A percentile compares a stretch with the other conserved stretches of the same genome.
phyloP scores from a whole-genome alignment of 2,329 filamentous ascomycete genomes.

The Akanthomyces uredinophilus region DNA sequence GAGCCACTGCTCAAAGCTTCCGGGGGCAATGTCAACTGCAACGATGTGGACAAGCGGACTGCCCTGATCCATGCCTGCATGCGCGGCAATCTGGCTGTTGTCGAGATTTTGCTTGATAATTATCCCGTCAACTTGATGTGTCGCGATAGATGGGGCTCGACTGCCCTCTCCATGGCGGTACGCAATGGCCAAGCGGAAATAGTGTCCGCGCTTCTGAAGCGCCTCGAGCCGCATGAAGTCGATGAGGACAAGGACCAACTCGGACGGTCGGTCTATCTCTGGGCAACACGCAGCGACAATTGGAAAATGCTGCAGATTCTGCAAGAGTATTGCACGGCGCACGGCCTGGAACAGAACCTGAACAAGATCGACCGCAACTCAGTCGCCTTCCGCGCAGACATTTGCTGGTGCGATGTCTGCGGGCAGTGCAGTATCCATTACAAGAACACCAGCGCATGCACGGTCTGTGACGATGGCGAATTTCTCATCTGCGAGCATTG shows the following conservation, averaged over 20 bases:
- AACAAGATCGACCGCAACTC: neutral
- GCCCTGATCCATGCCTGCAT: slow-evolving; percentile 10
- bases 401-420: slow-evolving; percentile 18
- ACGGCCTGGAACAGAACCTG: neutral
- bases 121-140: neutral
- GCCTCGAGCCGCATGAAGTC: neutral
- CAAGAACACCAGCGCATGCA: slow-evolving; percentile 7
- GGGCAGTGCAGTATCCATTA: slow-evolving; percentile 13
- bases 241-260: neutral
- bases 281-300: slow-evolving; percentile 7
- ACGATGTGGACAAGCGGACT: slow-evolving; percentile 4
- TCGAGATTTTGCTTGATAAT: neutral
- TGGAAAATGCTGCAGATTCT: neutral
- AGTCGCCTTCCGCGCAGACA: neutral
- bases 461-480: slow-evolving; percentile 15
- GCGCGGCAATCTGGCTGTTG: neutral
- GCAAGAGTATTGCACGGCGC: neutral
- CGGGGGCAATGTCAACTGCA: neutral
- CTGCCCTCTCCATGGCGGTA: slow-evolving; percentile 7
- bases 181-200: neutral
- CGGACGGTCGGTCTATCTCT: neutral
- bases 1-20: neutral
- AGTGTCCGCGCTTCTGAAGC: neutral
- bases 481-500: slow-evolving; percentile 17
- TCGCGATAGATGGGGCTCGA: slow-evolving; percentile 8